Evolutionary conservation across 768 basidiomycete species (phyloP).

Genomic region (Brasilioporus rufonigricans): DNA sequence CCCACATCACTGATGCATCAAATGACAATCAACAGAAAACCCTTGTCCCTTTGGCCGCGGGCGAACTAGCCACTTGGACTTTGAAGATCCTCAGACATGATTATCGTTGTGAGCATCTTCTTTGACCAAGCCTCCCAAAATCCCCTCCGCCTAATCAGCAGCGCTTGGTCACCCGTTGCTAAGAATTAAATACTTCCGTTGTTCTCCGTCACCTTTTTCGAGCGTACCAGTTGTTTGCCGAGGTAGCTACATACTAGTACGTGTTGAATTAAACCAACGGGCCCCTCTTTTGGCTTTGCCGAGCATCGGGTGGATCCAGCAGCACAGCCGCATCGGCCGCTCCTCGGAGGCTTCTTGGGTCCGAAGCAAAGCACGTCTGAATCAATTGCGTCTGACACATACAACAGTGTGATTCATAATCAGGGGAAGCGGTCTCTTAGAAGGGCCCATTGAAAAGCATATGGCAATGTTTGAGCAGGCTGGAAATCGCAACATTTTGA

Average conservation of each 20-base stretch:
- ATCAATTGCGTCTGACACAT: neutral
- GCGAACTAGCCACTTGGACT: neutral
- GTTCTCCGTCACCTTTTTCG: neutral
- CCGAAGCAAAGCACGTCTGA: slow-evolving; percentile 4
- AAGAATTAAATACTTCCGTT: neutral
- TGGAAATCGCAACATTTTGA: neutral
- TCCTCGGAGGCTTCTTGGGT: slow-evolving; percentile 5
- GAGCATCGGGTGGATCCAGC: slow-evolving; percentile 6
- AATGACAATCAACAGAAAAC: neutral
- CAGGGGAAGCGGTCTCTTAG: slow-evolving; percentile 5
- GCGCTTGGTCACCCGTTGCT: neutral
- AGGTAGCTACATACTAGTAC: too few species aligned
- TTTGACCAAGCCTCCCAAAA: slow-evolving; percentile 2
- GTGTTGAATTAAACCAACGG: neutral
- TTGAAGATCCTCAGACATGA: neutral
- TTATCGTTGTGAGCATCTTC: neutral
- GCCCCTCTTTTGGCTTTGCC: slow-evolving; percentile 8
- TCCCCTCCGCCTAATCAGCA: slow-evolving; percentile 4
- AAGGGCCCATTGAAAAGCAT: neutral
- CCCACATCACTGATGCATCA: slow-evolving; percentile 7
- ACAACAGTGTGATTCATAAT: slow-evolving; percentile 6
- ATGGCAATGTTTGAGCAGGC: neutral
- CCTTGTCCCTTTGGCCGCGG: neutral
- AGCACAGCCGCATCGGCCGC: slow-evolving; percentile 15
- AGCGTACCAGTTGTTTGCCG: neutral